phyloP scores from a whole-genome alignment of 2,329 filamentous ascomycete species.

The Herpotrichia juniperi region DNA sequence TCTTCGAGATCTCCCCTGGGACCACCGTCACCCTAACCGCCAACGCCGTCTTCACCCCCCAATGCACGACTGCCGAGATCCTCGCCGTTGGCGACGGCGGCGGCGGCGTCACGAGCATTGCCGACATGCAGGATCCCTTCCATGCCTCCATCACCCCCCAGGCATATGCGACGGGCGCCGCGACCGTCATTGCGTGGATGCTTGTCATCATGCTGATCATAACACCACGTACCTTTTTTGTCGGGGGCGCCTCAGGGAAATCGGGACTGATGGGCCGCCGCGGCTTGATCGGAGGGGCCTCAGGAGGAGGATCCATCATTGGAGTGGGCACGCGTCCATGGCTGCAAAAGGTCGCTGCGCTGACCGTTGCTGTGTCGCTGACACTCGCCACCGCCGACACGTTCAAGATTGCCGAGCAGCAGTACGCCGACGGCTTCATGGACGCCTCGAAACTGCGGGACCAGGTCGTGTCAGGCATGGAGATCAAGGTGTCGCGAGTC shows the following conservation, averaged over 20 bases:
- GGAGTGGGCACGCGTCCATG: conserved; percentile 91
- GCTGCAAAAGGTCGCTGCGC: conserved; percentile 76
- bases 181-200: conserved; percentile 89
- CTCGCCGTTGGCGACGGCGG: conserved; percentile 50
- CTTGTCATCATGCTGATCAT: conserved; percentile 93
- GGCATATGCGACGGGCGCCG: conserved; percentile 88
- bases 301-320: conserved; percentile 66
- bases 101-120: conserved; percentile 55
- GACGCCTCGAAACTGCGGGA: conserved; percentile 78
- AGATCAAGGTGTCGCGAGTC: conserved; percentile 87
- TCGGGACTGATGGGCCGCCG: conserved; percentile 79
- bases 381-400: conserved; percentile 94
- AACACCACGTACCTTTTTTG: conserved; percentile 90
- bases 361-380: conserved; percentile 76
- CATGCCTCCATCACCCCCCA: conserved; percentile 93
- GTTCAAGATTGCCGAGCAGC: conserved; percentile 79
- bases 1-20: conserved; percentile 59
- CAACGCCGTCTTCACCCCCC: conserved; percentile 65
- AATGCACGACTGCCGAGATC: conserved; percentile 50
- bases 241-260: conserved; percentile 70
- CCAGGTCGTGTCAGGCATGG: conserved; percentile 80
- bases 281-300: conserved; percentile 83
- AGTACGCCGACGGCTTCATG: conserved; percentile 80
- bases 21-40: conserved; percentile 65
- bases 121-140: conserved; percentile 82